A percentile compares a stretch with the other conserved stretches of the same genome.
phyloP scores from a whole-genome alignment of 345 rosid species.

The Pistacia atlantica region DNA sequence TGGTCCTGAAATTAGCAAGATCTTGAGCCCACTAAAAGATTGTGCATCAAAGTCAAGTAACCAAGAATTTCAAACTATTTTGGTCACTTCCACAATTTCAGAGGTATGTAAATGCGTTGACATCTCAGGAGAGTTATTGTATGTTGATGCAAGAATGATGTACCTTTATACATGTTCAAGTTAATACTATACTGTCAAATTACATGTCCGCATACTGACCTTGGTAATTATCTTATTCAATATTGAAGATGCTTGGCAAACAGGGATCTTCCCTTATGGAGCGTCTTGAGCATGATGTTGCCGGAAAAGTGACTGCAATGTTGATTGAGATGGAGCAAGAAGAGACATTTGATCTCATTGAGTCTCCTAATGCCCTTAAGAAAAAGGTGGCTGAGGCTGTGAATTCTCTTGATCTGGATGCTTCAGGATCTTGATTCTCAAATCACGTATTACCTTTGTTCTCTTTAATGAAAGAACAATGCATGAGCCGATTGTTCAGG shows the following conservation, averaged over 20 bases:
- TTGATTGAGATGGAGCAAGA: slow-evolving; percentile 29
- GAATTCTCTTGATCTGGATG: slow-evolving; percentile 18
- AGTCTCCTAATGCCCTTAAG: slow-evolving; percentile 29
- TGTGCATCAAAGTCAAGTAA: not conserved
- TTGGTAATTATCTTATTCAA: not conserved
- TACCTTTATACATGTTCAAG: not conserved
- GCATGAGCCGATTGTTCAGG: not conserved
- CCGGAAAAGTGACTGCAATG: slow-evolving; percentile 33
- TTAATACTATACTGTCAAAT: not conserved
- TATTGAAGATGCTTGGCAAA: slow-evolving; percentile 24
- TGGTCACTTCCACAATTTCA: slow-evolving; percentile 17
- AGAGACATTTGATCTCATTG: slow-evolving; percentile 18
- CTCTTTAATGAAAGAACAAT: not conserved
- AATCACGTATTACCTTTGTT: not conserved
- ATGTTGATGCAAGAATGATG: not conserved
- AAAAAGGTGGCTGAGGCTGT: slow-evolving; percentile 28
- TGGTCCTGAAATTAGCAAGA: slow-evolving; percentile 21
- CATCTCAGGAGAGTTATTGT: not conserved
- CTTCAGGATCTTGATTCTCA: slow-evolving; percentile 13
- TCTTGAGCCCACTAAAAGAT: slow-evolving; percentile 20
- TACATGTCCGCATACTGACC: slow-evolving; percentile 1
- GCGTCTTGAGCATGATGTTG: slow-evolving; percentile 27
- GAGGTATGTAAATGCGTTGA: slow-evolving; percentile 12
- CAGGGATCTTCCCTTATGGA: slow-evolving; percentile 4
- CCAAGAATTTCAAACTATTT: slow-evolving; percentile 18